Base-by-base conservation (phyloP, 148 eudicot genomes). In the Dysphania ambrosioides region DNA sequence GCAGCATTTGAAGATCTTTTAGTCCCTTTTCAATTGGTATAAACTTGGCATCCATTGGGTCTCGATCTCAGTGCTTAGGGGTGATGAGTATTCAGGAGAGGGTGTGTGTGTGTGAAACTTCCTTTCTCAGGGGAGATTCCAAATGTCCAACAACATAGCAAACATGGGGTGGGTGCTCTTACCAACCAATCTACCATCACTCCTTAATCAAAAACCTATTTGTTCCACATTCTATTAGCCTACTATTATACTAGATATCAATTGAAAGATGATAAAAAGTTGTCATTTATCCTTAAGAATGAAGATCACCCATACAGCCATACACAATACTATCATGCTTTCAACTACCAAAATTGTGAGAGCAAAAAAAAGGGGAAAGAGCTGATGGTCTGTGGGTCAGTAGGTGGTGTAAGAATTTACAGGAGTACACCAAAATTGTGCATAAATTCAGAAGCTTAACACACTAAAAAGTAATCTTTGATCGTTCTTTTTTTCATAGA, bases 401-500 rank as follows among this genome's bases (percentile, higher is more conserved):
- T 58, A 67, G 57, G 60, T 40, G 27, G 42, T 47, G 5, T 42
- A 51, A 36, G 49, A 66, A 66, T 44, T 61, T 42, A 34, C 47
- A 18, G 36, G 27, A 70, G 68, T 63, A 62, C 49, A 21, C 34
- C 21, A 34, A 38, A 42, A 18, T 40, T 30, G 2, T 41, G 26
- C 62, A 59, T 1, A 47, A 16, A 35, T 21, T 16, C 30, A 60
- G 44, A 67, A 40, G 15, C 27, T 29, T 44, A 71, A 71, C 58
- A 71, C 62, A 35, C 68, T 2, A 75, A 21, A 29, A 92, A 95
- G 76, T 92, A 92, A 74, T 95, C 98, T 75, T 86, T 69, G 47
- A 94, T 94, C n/a, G 98, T 94, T 80, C 79, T 88, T 76, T 89
- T 90, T 78, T 90, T 94, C 69, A 85, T 30, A 31, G 98, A 91